Evolutionary conservation across 2,329 filamentous ascomycete species (phyloP).

Genomic region (Colletotrichum viniferum): DNA sequence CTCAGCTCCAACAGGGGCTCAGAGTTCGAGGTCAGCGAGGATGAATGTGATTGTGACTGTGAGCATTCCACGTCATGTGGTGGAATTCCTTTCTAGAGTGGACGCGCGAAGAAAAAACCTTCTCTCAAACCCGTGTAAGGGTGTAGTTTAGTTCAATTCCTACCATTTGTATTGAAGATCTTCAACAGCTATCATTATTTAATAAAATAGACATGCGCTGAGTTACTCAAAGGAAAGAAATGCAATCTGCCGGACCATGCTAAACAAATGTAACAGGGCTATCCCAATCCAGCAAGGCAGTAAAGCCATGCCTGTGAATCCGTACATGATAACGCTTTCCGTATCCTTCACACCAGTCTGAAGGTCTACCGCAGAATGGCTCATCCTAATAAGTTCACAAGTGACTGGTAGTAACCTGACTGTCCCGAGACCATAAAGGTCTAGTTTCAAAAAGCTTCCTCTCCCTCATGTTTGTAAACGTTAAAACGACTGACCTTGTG

Average conservation of each 20-base stretch:
- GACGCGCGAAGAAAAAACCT: background rate
- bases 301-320: background rate
- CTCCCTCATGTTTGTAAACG: background rate
- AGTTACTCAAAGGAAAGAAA: background rate
- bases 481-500: background rate
- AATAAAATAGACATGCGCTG: no score
- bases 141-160: background rate
- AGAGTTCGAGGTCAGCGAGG: background rate
- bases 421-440: background rate
- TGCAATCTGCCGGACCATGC: background rate
- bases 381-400: background rate
- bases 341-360: background rate
- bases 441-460: background rate
- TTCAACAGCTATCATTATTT: background rate
- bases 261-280: background rate
- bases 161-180: background rate
- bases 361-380: background rate
- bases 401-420: background rate
- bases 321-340: background rate
- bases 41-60: background rate
- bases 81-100: rapidly evolving
- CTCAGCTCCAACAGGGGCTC: background rate
- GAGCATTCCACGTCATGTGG: no score
- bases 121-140: background rate
- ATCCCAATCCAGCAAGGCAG: background rate